phyloP scores from a whole-genome alignment of 306 rosid species.

The Quercus cerris region DNA sequence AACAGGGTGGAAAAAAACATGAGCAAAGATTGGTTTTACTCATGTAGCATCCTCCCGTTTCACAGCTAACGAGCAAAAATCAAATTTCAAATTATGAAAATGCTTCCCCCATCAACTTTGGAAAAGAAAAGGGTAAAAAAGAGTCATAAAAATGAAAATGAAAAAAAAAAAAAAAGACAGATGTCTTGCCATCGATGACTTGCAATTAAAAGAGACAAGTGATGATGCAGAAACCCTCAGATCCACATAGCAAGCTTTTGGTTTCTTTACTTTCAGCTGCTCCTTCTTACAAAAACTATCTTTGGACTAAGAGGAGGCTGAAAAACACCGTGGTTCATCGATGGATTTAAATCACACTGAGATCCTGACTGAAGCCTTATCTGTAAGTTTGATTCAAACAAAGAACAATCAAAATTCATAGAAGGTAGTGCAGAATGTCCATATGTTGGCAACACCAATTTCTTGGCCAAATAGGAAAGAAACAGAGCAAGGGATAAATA shows the following conservation, averaged over 20 bases:
- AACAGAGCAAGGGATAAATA: no score
- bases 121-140: constrained; percentile 4
- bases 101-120: constrained; percentile 41
- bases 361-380: constrained; percentile 45
- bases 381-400: constrained; percentile 30
- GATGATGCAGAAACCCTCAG: background rate
- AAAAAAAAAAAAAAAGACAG: background rate
- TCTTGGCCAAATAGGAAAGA: no score
- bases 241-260: constrained; percentile 20
- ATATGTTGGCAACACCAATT: background rate
- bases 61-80: constrained; percentile 31
- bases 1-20: constrained; percentile 54
- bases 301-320: constrained; percentile 37
- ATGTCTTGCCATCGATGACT: constrained; percentile 7
- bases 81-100: background rate
- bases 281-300: constrained; percentile 45
- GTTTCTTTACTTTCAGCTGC: constrained; percentile 31
- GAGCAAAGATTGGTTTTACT: constrained; percentile 22
- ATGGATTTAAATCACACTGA: constrained; percentile 24
- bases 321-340: constrained; percentile 18
- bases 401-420: constrained; percentile 9
- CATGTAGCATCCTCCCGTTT: constrained; percentile 49
- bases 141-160: background rate
- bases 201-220: background rate
- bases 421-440: background rate